Evolutionary conservation across 2,329 filamentous ascomycete genomes (phyloP).

Genomic region (Exophiala sp.): DNA sequence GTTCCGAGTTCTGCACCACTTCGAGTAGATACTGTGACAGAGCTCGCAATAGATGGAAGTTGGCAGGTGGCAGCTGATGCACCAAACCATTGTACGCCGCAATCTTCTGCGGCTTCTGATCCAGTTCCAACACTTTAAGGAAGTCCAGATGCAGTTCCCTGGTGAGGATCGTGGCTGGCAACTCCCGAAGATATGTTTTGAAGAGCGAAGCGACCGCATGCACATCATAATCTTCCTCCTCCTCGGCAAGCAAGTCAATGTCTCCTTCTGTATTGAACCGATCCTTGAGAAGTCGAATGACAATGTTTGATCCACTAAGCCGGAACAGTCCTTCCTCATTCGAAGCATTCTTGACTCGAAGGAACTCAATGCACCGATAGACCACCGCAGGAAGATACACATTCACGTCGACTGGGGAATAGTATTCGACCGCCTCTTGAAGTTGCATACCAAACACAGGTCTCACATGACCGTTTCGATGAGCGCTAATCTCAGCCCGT

Average conservation of each 20-base stretch:
- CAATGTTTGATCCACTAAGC: slow-evolving; percentile 90
- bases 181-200: slow-evolving; percentile 88
- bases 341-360: slow-evolving; percentile 75
- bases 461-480: slow-evolving; percentile 41
- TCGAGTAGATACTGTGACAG: slow-evolving; percentile 84
- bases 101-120: slow-evolving; percentile 72
- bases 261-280: slow-evolving; percentile 93
- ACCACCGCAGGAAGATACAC: slow-evolving; percentile 85
- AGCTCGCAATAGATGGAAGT: slow-evolving; percentile 76
- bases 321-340: slow-evolving; percentile 94
- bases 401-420: slow-evolving; percentile 66
- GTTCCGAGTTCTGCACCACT: slow-evolving; percentile 82
- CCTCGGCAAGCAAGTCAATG: slow-evolving; percentile 77
- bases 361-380: slow-evolving; percentile 91
- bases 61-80: slow-evolving; percentile 72
- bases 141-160: slow-evolving; percentile 88
- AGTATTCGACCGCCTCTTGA: slow-evolving; percentile 79
- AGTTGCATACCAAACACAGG: slow-evolving; percentile 83
- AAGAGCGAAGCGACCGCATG: slow-evolving; percentile 92
- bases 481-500: slow-evolving; percentile 10
- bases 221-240: slow-evolving; percentile 85
- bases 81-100: slow-evolving; percentile 72
- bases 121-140: slow-evolving; percentile 75
- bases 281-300: slow-evolving; percentile 86
- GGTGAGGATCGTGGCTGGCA: slow-evolving; percentile 87